Percentiles rank a stretch among this genome's conserved stretches.
These are phyloP conservation scores for Geotrichum bryndzae DNA, from an alignment of 1,139 yeast genomes.

Conservation along the genomic window DNA sequence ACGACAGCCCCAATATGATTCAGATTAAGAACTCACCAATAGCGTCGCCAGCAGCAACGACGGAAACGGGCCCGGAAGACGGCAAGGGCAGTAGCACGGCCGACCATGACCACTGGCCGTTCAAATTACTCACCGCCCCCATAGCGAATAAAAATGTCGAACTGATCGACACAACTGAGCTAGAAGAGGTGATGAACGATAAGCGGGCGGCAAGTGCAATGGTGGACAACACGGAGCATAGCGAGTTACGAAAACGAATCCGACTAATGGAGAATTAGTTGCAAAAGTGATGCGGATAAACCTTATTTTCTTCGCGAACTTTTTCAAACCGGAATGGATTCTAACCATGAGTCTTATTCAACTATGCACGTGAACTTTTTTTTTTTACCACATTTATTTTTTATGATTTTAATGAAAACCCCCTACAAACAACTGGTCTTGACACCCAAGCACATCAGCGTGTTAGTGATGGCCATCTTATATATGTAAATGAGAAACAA, in stretches of 20 bases:
- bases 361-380: too few relatives aligned
- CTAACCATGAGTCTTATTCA: too few relatives aligned
- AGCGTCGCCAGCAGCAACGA: neutral
- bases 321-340: neutral
- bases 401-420: too few relatives aligned
- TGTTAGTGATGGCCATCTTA: too few relatives aligned
- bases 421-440: too few relatives aligned
- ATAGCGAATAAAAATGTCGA: conserved; percentile 9
- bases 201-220: neutral
- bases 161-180: conserved; percentile 21
- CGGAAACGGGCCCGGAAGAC: neutral
- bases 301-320: neutral
- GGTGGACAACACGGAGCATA: conserved; percentile 2
- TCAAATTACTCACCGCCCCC: conserved; percentile 12
- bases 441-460: too few relatives aligned
- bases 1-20: neutral
- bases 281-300: neutral
- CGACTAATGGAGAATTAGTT: conserved; percentile 22
- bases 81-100: neutral
- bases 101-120: conserved; percentile 13
- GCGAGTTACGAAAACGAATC: conserved; percentile 29
- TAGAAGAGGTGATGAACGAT: conserved; percentile 11
- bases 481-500: too few relatives aligned
- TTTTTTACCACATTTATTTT: too few relatives aligned
- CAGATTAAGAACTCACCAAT: neutral